Conservation (phyloP, 345 rosid species). For the Psidium friedrichsthalianum region DNA sequence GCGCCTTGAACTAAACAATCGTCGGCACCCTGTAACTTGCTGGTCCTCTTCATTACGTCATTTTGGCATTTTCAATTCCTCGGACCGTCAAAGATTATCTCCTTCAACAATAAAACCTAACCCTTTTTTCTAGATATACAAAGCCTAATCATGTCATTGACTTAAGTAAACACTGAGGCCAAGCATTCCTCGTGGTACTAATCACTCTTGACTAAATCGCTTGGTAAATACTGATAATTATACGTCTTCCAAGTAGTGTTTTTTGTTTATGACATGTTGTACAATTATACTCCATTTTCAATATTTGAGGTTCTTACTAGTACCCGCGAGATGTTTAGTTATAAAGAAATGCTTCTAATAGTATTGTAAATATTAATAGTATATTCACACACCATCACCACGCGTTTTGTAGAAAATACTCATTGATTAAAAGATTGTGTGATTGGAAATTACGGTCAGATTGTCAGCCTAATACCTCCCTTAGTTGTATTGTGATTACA, state of each 20-base stretch:
- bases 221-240: background rate
- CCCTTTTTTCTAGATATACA: background rate
- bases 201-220: background rate
- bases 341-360: background rate
- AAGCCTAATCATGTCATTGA: background rate
- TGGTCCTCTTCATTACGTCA: background rate
- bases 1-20: background rate
- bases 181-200: too few relatives aligned
- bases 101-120: background rate
- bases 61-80: background rate
- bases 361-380: too few relatives aligned
- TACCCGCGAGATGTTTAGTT: background rate
- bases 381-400: too few relatives aligned
- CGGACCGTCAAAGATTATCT: background rate
- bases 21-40: background rate
- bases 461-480: too few relatives aligned
- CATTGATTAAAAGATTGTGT: too few relatives aligned
- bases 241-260: background rate
- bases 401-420: too few relatives aligned
- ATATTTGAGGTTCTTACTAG: background rate
- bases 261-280: background rate
- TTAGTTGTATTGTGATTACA: background rate
- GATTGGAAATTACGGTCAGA: too few relatives aligned
- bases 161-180: background rate
- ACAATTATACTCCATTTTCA: background rate